Percentiles rank a stretch among this genome's conserved stretches.
Evolutionary conservation across 495 filamentous ascomycete genomes (phyloP).

Genomic region (Mytilinidion resinicola): DNA sequence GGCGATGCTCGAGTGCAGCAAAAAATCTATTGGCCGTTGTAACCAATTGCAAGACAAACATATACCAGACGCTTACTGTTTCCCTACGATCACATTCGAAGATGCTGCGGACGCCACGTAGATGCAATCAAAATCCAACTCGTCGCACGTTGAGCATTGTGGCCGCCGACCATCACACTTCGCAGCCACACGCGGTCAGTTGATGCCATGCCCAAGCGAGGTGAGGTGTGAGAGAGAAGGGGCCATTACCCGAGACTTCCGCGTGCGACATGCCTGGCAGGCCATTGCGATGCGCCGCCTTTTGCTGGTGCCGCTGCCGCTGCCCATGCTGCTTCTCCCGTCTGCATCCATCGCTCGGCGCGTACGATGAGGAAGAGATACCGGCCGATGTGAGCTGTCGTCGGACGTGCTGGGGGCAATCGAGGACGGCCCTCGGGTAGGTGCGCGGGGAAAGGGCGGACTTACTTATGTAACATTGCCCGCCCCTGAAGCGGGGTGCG

Average conservation of each 20-base stretch:
- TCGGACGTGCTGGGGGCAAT: too few relatives aligned
- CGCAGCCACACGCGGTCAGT: neutral
- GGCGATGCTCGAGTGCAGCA: neutral
- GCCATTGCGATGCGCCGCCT: slow-evolving; percentile 39
- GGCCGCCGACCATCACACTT: slow-evolving; percentile 46
- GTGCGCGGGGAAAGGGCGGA: too few relatives aligned
- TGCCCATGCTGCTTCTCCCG: too few relatives aligned
- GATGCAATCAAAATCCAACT: slow-evolving; percentile 43
- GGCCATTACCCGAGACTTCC: slow-evolving; percentile 42
- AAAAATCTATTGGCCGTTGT: too few relatives aligned
- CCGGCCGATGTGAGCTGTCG: too few relatives aligned
- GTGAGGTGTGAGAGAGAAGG: slow-evolving; percentile 4
- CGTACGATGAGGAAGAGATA: too few relatives aligned
- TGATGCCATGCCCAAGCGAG: neutral
- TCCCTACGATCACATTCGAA: slow-evolving; percentile 43
- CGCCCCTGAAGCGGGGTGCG: too few relatives aligned
- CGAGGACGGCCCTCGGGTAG: too few relatives aligned
- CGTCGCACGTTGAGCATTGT: slow-evolving; percentile 39
- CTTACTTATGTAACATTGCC: too few relatives aligned
- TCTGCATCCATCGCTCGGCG: too few relatives aligned
- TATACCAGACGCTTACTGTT: slow-evolving; percentile 32
- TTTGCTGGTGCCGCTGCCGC: slow-evolving; percentile 31
- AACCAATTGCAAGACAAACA: too few relatives aligned
- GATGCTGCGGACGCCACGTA: slow-evolving; percentile 39
- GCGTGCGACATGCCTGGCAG: slow-evolving; percentile 41